phyloP scores from a whole-genome alignment of 495 filamentous ascomycete genomes.

The Penicillium crystallinum region DNA sequence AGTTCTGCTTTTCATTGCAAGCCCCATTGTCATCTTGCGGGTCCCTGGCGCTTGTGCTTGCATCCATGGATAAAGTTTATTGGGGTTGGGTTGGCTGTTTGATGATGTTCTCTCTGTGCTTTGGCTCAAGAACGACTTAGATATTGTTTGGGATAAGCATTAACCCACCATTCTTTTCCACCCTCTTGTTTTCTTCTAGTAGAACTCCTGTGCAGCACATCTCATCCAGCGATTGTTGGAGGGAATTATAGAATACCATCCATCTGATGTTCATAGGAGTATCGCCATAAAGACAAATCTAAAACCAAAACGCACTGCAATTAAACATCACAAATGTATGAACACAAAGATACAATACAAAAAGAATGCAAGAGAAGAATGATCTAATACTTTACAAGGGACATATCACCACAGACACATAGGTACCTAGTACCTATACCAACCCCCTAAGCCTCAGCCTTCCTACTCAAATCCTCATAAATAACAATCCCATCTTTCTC shows the following conservation, averaged over 20 bases:
- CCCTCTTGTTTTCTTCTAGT: too few species aligned
- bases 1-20: background rate
- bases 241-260: too few species aligned
- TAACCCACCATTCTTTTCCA: background rate
- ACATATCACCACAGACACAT: background rate
- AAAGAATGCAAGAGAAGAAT: background rate
- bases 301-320: background rate
- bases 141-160: background rate
- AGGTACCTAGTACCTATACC: background rate
- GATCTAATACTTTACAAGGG: constrained; percentile 15
- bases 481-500: constrained; percentile 26
- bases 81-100: background rate
- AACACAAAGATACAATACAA: background rate
- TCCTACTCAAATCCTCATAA: constrained; percentile 16
- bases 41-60: background rate
- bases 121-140: background rate
- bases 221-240: too few species aligned
- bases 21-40: background rate
- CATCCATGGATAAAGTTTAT: background rate
- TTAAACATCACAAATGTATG: background rate
- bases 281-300: background rate
- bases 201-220: too few species aligned
- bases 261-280: too few species aligned
- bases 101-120: background rate
- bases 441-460: background rate